Percentiles rank a stretch among this genome's conserved stretches.
phyloP scores from a whole-genome alignment of 2,329 filamentous ascomycete genomes.

The Nemania sp. region DNA sequence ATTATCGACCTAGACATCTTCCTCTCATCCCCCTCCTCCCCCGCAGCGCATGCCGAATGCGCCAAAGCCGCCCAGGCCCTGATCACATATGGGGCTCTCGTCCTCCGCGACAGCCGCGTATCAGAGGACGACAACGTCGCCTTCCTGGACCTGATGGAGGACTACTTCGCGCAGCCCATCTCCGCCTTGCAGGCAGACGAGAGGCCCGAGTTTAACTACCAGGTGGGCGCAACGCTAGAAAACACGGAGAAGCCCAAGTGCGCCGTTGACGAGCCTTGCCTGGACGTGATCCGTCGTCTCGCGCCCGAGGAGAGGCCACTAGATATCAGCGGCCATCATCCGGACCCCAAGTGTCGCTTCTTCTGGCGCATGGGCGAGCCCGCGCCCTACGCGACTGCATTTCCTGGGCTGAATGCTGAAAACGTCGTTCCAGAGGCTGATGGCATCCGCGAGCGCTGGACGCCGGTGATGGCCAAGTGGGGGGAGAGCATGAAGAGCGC shows the following conservation, averaged over 20 bases:
- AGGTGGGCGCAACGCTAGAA: slow-evolving; percentile 72
- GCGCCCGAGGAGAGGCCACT: slow-evolving; percentile 67
- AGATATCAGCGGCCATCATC: slow-evolving; percentile 66
- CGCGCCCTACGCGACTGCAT: slow-evolving; percentile 66
- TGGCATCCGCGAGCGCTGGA: slow-evolving; percentile 64
- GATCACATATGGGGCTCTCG: slow-evolving; percentile 69
- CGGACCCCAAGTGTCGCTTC: slow-evolving; percentile 72
- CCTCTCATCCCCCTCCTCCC: slow-evolving; percentile 58
- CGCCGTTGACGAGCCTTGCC: slow-evolving; percentile 71
- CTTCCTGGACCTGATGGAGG: slow-evolving; percentile 72
- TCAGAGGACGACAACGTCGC: slow-evolving; percentile 65
- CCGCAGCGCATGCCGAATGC: slow-evolving; percentile 64
- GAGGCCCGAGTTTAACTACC: slow-evolving; percentile 69
- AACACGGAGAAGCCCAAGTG: slow-evolving; percentile 74
- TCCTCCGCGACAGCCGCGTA: slow-evolving; percentile 71
- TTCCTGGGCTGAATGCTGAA: slow-evolving; percentile 66
- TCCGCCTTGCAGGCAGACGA: slow-evolving; percentile 62
- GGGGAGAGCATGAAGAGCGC: slow-evolving; percentile 70
- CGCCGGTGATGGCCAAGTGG: slow-evolving; percentile 67
- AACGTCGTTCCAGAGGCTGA: slow-evolving; percentile 66
- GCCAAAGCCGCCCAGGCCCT: slow-evolving; percentile 66
- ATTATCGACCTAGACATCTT: slow-evolving; percentile 71
- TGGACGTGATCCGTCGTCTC: slow-evolving; percentile 67
- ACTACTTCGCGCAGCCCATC: slow-evolving; percentile 71
- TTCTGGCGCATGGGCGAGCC: slow-evolving; percentile 70